These are phyloP conservation scores for Termitomyces sp. DNA, from an alignment of 768 basidiomycete species.

Conservation along the genomic window DNA sequence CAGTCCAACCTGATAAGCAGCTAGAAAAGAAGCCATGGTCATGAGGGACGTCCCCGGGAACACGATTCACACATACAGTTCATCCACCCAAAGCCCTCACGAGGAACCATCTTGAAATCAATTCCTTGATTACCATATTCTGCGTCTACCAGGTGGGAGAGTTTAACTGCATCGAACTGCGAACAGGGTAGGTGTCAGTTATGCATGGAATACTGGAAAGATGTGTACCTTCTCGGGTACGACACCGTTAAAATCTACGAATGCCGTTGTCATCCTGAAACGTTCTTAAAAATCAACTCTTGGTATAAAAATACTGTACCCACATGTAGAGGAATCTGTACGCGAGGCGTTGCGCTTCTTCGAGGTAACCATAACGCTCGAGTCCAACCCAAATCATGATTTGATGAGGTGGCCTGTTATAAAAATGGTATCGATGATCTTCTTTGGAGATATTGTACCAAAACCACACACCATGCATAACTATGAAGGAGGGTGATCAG, in stretches of 20 bases:
- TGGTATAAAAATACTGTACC: conserved; percentile 2
- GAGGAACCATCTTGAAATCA: conserved; percentile 96
- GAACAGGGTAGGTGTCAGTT: conserved; percentile 1
- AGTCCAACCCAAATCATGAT: conserved; percentile 98
- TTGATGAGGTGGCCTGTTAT: conserved; percentile 84
- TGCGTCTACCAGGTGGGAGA: conserved; percentile 94
- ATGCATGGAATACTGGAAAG: not conserved
- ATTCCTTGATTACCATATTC: conserved; percentile 96
- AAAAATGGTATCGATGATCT: conserved; percentile 8
- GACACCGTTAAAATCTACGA: conserved; percentile 96
- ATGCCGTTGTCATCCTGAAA: conserved; percentile 84
- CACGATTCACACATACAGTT: conserved; percentile 56
- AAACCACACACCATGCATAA: conserved; percentile 53
- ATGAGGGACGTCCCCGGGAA: not conserved
- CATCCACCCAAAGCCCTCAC: conserved; percentile 99
- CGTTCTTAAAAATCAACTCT: not conserved
- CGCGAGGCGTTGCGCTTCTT: conserved; percentile 88
- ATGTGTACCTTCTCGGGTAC: conserved; percentile 88
- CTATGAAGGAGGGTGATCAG: conserved; percentile 24
- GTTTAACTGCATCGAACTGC: conserved; percentile 92
- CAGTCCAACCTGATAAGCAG: conserved; percentile 95
- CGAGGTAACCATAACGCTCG: conserved; percentile 91
- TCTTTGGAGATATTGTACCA: not conserved
- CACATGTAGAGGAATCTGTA: conserved; percentile 99
- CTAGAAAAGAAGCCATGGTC: conserved; percentile 28